Conservation (phyloP, 148 eudicot genomes). For the Simmondsia chinensis region DNA sequence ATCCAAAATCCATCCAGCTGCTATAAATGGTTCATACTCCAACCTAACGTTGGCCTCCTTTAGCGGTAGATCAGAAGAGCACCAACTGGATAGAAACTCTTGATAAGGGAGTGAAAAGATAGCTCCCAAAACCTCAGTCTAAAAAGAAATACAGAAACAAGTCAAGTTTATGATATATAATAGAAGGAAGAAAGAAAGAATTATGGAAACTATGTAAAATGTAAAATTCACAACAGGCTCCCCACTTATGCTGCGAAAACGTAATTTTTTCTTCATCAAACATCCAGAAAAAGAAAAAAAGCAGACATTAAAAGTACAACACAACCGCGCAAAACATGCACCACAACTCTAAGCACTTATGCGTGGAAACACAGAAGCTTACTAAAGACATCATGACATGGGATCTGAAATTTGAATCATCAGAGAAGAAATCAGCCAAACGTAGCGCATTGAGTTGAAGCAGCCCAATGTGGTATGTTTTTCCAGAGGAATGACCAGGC, state of each 20-base stretch:
- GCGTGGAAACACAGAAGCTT: slow-evolving; percentile 23
- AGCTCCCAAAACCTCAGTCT: slow-evolving; percentile 75
- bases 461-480: slow-evolving; percentile 57
- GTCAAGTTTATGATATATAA: neutral
- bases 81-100: slow-evolving; percentile 86
- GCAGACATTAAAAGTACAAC: too few relatives aligned
- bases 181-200: neutral
- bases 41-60: slow-evolving; percentile 70
- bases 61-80: slow-evolving; percentile 67
- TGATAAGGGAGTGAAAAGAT: slow-evolving; percentile 59
- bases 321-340: too few relatives aligned
- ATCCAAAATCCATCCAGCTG: slow-evolving; percentile 58
- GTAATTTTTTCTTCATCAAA: too few relatives aligned
- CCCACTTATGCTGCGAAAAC: too few relatives aligned
- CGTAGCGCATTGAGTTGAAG: slow-evolving; percentile 92
- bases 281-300: too few relatives aligned
- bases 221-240: too few relatives aligned
- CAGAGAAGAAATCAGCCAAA: slow-evolving; percentile 82
- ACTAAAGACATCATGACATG: slow-evolving; percentile 65
- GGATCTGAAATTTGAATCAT: slow-evolving; percentile 94
- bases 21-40: slow-evolving; percentile 62
- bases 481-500: slow-evolving; percentile 23
- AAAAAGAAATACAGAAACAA: slow-evolving; percentile 14
- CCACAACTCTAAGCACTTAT: neutral
- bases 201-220: neutral